Conservation (phyloP, 164 flowering plant species). For the Amborella trichopoda region DNA sequence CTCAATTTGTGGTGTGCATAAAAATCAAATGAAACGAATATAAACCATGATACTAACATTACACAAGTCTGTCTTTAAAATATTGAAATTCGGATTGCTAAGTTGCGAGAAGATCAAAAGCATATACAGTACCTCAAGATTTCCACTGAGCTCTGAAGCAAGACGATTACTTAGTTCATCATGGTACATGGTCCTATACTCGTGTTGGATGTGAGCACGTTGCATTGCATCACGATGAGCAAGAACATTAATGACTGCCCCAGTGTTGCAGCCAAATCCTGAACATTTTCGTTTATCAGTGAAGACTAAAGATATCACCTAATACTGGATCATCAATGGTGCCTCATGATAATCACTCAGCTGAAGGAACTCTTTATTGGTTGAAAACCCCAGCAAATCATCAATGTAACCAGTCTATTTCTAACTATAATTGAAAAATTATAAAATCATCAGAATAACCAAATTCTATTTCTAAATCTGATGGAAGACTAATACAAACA, state of each 20-base stretch:
- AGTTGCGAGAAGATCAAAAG: no score
- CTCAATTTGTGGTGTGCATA: no score
- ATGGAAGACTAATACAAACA: no score
- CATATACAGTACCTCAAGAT: conserved; percentile 38
- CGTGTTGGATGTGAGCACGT: conserved; percentile 53
- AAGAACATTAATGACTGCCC: conserved; percentile 46
- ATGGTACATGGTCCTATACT: conserved; percentile 42
- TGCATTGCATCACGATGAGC: conserved; percentile 62
- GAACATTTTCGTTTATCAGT: no score
- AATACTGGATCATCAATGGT: neutral
- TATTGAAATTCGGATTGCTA: no score
- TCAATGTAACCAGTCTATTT: neutral
- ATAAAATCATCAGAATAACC: no score
- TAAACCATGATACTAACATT: no score
- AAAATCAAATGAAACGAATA: no score
- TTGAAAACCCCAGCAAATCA: neutral
- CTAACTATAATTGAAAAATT: no score
- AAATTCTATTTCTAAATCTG: no score
- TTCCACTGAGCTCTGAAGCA: conserved; percentile 55
- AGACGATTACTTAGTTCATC: conserved; percentile 48
- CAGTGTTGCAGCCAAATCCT: conserved; percentile 77
- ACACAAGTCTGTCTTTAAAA: no score
- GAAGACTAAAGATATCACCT: neutral
- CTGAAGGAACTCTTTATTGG: neutral
- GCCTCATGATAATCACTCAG: neutral